A percentile compares a stretch with the other conserved stretches of the same genome.
Evolutionary conservation across 2,329 filamentous ascomycete species (phyloP).

Genomic region (Helicocarpus griseus): DNA sequence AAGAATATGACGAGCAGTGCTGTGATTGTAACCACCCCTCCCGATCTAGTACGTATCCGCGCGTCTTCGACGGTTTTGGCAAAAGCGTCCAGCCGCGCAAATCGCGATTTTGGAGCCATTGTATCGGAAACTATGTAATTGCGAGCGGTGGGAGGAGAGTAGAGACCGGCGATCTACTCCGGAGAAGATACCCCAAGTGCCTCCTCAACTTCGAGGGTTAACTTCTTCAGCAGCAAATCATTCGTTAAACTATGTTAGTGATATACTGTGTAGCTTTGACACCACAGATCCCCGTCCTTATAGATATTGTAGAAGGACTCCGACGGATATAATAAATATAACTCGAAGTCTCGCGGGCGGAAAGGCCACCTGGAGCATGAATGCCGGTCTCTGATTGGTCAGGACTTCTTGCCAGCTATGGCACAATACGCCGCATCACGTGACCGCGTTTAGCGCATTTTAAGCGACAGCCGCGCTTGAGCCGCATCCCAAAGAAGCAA

Average conservation of each 20-base stretch:
- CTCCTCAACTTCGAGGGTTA: neutral
- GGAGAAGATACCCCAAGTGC: neutral
- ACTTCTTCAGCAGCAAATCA: neutral
- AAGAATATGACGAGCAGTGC: conserved; percentile 83
- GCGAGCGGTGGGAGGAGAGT: neutral
- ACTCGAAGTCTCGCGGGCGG: too few relatives aligned
- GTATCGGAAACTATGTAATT: conserved; percentile 8
- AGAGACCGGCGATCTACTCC: neutral
- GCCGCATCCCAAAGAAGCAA: neutral
- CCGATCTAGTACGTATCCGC: conserved; percentile 86
- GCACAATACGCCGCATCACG: neutral
- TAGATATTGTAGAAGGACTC: neutral
- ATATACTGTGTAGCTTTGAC: neutral
- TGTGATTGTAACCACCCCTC: conserved; percentile 86
- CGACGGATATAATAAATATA: neutral
- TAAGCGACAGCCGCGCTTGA: neutral
- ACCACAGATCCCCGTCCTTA: neutral
- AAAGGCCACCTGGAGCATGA: conserved; percentile 8
- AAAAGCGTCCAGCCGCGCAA: conserved; percentile 95
- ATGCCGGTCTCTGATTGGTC: conserved; percentile 4
- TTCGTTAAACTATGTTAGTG: neutral
- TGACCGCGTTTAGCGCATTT: neutral
- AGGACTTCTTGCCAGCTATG: neutral
- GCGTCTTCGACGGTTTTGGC: conserved; percentile 99
- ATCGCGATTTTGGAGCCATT: conserved; percentile 88